These are phyloP conservation scores for Trichophyton mentagrophytes DNA, from an alignment of 2,329 filamentous ascomycete species.

Conservation along the genomic window DNA sequence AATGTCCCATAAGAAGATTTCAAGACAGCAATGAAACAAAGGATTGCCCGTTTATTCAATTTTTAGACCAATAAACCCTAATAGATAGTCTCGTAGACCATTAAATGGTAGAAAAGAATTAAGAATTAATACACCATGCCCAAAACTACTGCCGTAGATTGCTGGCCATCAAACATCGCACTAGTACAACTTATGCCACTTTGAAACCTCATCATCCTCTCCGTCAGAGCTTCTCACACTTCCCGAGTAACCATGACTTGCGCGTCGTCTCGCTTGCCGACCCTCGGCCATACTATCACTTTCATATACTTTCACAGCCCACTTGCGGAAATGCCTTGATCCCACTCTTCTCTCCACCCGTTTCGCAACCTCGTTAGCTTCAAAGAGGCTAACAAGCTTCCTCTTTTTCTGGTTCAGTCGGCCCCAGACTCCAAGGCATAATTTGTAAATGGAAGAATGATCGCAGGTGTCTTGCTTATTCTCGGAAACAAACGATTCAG, in stretches of 20 bases:
- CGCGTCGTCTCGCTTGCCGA: too few species aligned
- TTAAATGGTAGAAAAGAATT: not conserved
- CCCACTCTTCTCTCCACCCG: constrained; percentile 23
- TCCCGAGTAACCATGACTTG: too few species aligned
- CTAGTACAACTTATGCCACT: not conserved
- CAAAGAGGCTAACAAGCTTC: constrained; percentile 43
- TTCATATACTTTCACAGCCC: too few species aligned
- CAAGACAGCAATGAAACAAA: not conserved
- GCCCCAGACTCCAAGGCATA: not conserved
- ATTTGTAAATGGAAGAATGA: not conserved
- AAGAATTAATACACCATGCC: too few species aligned
- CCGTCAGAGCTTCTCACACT: not conserved
- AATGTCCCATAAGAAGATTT: not conserved
- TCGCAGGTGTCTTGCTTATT: not conserved
- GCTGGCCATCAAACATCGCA: not conserved
- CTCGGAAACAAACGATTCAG: not conserved
- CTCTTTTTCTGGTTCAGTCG: constrained; percentile 29
- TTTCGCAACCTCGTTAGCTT: constrained; percentile 50
- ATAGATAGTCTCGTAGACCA: not conserved
- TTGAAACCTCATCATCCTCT: not conserved
- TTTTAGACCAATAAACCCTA: not conserved
- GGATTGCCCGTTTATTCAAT: not conserved
- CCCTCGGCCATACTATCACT: too few species aligned
- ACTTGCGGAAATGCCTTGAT: not conserved
- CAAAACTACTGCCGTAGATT: too few species aligned